Evolutionary conservation across 2,329 filamentous ascomycete genomes (phyloP).

Genomic region (Cercospora beticola): DNA sequence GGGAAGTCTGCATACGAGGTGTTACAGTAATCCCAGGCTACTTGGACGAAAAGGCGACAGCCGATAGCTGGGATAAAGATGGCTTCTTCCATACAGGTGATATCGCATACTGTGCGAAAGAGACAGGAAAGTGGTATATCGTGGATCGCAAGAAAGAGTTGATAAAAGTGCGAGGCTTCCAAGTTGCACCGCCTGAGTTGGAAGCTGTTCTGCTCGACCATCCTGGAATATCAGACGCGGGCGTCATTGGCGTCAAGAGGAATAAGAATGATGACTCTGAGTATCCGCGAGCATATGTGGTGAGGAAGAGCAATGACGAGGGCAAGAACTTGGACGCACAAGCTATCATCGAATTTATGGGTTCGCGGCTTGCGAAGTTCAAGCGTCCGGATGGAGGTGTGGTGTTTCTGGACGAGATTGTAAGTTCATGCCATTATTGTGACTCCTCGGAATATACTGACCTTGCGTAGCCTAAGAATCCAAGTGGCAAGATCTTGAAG

Average conservation of each 20-base stretch:
- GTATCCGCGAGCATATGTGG: conserved; percentile 64
- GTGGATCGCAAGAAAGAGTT: conserved; percentile 75
- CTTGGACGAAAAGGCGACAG: conserved; percentile 61
- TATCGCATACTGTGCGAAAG: conserved; percentile 71
- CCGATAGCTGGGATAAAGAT: conserved; percentile 71
- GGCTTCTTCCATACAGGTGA: conserved; percentile 57
- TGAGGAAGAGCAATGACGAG: conserved; percentile 54
- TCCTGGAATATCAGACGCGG: conserved; percentile 69
- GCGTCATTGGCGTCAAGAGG: conserved; percentile 73
- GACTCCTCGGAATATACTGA: background rate
- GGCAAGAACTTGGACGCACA: conserved; percentile 51
- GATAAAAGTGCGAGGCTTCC: conserved; percentile 60
- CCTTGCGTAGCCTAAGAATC: conserved; percentile 52
- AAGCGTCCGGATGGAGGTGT: conserved; percentile 63
- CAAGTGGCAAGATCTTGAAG: conserved; percentile 60
- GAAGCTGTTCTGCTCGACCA: conserved; percentile 76
- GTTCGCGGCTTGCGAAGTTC: conserved; percentile 60
- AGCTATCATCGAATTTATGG: conserved; percentile 58
- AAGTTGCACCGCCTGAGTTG: conserved; percentile 81
- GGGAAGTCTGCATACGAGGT: conserved; percentile 75
- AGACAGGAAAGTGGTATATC: conserved; percentile 77
- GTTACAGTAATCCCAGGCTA: conserved; percentile 80
- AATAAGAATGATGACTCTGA: conserved; percentile 55
- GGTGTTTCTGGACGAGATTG: conserved; percentile 55
- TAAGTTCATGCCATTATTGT: conserved; percentile 3